Conservation (phyloP, 371 early-diverging fungal species). For the Actinomortierella wolfii region DNA sequence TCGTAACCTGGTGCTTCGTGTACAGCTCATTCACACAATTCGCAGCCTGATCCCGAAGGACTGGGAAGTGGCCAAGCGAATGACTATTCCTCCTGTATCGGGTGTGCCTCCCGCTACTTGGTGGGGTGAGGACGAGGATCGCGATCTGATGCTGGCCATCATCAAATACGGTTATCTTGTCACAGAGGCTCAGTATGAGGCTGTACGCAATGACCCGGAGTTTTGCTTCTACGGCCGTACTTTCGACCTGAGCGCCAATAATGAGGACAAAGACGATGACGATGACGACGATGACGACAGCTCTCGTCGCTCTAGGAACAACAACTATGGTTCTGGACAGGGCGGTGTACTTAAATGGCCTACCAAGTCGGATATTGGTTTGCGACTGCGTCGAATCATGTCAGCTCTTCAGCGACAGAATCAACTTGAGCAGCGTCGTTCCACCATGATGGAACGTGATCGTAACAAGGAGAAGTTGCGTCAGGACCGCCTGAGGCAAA, state of each 20-base stretch:
- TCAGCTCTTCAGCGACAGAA: conserved; percentile 69
- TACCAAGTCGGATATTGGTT: conserved; percentile 71
- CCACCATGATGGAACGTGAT: conserved; percentile 46
- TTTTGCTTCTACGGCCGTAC: conserved; percentile 68
- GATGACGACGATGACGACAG: conserved; percentile 46
- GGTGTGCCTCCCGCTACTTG: conserved; percentile 69
- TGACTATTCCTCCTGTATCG: conserved; percentile 57
- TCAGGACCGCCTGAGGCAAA: conserved; percentile 50
- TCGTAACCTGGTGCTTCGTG: conserved; percentile 74
- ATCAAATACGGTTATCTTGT: conserved; percentile 77
- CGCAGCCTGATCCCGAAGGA: conserved; percentile 64
- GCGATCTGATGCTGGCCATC: conserved; percentile 81
- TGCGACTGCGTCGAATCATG: conserved; percentile 72
- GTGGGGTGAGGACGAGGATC: conserved; percentile 88
- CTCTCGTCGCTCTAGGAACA: conserved; percentile 11
- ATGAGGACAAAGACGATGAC: conserved; percentile 30
- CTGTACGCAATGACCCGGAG: conserved; percentile 71
- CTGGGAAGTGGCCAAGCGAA: conserved; percentile 57
- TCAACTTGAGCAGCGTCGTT: conserved; percentile 48
- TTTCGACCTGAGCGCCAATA: conserved; percentile 50
- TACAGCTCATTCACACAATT: conserved; percentile 77
- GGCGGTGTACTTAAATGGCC: conserved; percentile 56
- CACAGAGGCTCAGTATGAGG: conserved; percentile 62
- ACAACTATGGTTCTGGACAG: conserved; percentile 10
- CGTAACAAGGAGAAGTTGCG: conserved; percentile 46